These are phyloP conservation scores for Haplosporangium sp. DNA, from an alignment of 371 early-diverging fungal species.

Conservation along the genomic window DNA sequence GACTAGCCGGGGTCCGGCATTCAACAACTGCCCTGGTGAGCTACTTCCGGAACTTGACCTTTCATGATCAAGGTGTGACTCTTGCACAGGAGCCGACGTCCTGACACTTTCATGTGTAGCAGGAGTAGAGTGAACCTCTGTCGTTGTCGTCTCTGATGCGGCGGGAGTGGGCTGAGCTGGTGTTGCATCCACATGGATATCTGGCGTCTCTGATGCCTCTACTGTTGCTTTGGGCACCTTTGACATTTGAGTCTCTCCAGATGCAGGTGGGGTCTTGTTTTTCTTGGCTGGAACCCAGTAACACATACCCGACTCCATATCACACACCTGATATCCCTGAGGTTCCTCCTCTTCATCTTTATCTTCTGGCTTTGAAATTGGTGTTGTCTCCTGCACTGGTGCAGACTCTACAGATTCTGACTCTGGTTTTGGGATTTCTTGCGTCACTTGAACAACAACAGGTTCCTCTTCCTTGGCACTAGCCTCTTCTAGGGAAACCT, in stretches of 20 bases:
- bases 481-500: slow-evolving; percentile 7
- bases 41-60: background rate
- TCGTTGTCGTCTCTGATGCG: too few relatives aligned
- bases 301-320: slow-evolving; percentile 35
- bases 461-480: background rate
- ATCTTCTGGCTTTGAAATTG: background rate
- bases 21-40: slow-evolving; percentile 14
- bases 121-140: too few relatives aligned
- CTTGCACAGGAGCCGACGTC: too few relatives aligned
- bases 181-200: background rate
- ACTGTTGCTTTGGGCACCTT: background rate
- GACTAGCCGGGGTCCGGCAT: slow-evolving; percentile 33
- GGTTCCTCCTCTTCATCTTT: slow-evolving; percentile 16
- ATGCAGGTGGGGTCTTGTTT: slow-evolving; percentile 3
- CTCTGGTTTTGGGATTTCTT: background rate
- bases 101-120: background rate
- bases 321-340: slow-evolving; percentile 38
- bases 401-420: background rate
- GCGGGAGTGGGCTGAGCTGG: background rate
- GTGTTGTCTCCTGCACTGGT: background rate
- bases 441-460: background rate
- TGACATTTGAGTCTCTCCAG: background rate
- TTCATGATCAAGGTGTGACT: background rate
- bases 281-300: slow-evolving; percentile 45
- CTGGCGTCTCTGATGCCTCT: background rate